Percentiles rank a stretch among this genome's conserved stretches.
Evolutionary conservation across 257 asterid genomes (phyloP).

Genomic region (Lithospermum erythrorhizon): DNA sequence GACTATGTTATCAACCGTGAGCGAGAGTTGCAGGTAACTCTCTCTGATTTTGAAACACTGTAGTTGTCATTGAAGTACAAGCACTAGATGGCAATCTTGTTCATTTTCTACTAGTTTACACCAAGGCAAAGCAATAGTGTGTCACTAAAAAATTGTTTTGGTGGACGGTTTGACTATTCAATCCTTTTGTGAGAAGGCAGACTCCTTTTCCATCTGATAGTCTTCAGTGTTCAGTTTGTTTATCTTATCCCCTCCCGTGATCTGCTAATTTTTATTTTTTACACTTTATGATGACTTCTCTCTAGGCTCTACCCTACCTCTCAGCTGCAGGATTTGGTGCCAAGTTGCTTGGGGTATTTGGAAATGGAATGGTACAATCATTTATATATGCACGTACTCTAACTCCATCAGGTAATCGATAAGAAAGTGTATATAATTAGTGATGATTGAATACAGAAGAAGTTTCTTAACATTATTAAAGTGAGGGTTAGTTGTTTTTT

Average conservation of each 20-base stretch:
- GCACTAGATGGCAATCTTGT: not conserved
- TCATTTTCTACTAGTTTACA: no score
- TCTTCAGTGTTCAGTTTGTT: not conserved
- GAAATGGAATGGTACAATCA: constrained; percentile 98
- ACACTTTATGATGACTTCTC: constrained; percentile 5
- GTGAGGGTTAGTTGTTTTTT: no score
- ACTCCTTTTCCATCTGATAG: not conserved
- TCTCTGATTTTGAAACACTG: constrained; percentile 6
- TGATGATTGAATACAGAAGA: not conserved
- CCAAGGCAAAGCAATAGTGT: no score
- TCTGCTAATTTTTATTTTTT: not conserved
- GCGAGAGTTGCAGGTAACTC: constrained; percentile 68
- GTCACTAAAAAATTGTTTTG: no score
- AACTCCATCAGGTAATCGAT: constrained; percentile 54
- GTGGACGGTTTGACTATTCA: no score
- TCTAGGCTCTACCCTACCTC: constrained; percentile 83
- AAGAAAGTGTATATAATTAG: constrained; percentile 1
- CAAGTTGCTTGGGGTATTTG: constrained; percentile 87
- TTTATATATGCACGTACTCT: constrained; percentile 86
- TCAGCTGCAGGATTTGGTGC: constrained; percentile 99
- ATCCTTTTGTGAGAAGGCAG: no score
- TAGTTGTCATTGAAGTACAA: not conserved
- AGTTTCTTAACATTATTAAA: not conserved
- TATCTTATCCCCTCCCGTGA: not conserved
- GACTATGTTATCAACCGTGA: constrained; percentile 86